Conservation (phyloP, 371 early-diverging fungal species). For the Circinella umbellata region DNA sequence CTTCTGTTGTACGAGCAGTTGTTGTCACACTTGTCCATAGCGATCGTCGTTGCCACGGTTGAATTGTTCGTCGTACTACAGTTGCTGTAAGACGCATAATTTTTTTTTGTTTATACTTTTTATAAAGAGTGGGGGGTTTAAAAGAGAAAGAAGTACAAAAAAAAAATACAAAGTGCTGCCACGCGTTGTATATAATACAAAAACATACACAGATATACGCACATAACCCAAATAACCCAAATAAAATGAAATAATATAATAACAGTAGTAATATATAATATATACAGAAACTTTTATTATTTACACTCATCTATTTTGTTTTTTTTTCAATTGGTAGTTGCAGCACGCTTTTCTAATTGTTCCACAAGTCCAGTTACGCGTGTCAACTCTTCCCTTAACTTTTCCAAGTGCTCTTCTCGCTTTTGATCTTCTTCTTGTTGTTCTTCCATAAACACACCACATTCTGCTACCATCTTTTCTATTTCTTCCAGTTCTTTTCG, state of each 20-base stretch:
- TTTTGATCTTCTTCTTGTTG: background rate
- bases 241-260: too few relatives aligned
- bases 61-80: background rate
- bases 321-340: background rate
- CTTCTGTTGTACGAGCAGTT: conserved; percentile 30
- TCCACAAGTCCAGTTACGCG: background rate
- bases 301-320: too few relatives aligned
- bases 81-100: background rate
- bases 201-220: too few relatives aligned
- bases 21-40: conserved; percentile 35
- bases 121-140: background rate
- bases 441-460: background rate
- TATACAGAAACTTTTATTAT: too few relatives aligned
- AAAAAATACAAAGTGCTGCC: too few relatives aligned
- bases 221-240: too few relatives aligned
- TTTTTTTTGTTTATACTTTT: background rate
- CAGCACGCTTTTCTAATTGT: background rate
- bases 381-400: background rate
- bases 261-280: too few relatives aligned
- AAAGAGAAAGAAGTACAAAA: too few relatives aligned
- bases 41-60: background rate
- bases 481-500: background rate
- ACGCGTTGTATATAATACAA: too few relatives aligned
- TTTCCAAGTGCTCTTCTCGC: background rate
- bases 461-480: background rate